These are phyloP conservation scores for Plectranthus barbatus DNA, from an alignment of 257 asterid genomes.

Conservation along the genomic window DNA sequence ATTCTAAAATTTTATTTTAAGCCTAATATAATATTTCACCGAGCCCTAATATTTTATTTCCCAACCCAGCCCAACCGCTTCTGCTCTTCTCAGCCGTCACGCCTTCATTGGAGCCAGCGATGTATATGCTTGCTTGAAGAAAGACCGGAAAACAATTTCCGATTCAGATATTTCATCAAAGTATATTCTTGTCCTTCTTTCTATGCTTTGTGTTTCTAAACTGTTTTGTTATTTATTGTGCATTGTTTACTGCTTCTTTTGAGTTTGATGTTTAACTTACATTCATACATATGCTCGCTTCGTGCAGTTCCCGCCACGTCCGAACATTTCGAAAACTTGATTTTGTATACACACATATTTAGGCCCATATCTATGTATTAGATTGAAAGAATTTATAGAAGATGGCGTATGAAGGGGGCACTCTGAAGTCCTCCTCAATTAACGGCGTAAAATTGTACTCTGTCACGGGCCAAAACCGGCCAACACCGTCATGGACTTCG, in stretches of 20 bases:
- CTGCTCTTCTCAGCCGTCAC: no score
- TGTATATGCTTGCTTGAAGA: no score
- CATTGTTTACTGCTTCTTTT: not conserved
- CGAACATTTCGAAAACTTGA: not conserved
- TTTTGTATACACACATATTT: no score
- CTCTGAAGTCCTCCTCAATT: conserved; percentile 70
- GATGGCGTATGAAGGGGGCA: conserved; percentile 80
- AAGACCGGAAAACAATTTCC: no score
- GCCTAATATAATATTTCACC: no score
- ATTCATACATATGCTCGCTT: not conserved
- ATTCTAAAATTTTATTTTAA: no score
- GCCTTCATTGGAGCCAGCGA: no score
- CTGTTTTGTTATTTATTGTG: no score
- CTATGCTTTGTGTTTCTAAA: not conserved
- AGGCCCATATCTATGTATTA: not conserved
- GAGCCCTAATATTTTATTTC: no score
- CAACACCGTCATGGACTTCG: conserved; percentile 71
- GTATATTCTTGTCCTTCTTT: no score
- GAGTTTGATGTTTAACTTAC: not conserved
- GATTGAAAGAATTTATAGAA: conserved; percentile 9
- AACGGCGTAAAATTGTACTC: conserved; percentile 89
- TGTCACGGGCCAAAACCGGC: conserved; percentile 56
- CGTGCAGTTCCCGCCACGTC: not conserved
- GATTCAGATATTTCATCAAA: no score
- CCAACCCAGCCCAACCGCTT: no score